Evolutionary conservation across 176 grass and related monocot species (phyloP).

Genomic region (Guadua angustifolia): DNA sequence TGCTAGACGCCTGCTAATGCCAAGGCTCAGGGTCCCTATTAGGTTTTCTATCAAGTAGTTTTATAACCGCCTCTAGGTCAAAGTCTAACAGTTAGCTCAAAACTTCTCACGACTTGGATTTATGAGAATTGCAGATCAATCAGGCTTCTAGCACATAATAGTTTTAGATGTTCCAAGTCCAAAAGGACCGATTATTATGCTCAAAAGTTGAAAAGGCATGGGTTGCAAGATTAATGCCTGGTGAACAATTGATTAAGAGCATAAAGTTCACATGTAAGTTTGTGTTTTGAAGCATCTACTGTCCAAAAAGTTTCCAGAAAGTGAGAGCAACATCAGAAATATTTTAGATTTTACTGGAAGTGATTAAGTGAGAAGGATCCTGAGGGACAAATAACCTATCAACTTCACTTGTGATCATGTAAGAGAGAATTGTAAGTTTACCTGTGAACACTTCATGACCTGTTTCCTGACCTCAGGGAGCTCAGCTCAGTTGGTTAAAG

Average conservation of each 20-base stretch:
- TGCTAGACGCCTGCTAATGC: too few species aligned
- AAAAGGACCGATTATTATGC: not conserved
- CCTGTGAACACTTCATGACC: slow-evolving; percentile 98
- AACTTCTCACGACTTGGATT: too few species aligned
- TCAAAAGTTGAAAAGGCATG: not conserved
- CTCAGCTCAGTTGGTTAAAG: too few species aligned
- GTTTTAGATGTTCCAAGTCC: not conserved
- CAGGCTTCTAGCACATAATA: too few species aligned
- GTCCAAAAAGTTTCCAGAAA: not conserved
- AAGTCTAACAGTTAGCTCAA: too few species aligned
- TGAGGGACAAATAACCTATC: not conserved
- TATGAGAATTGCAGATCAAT: too few species aligned
- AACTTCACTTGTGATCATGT: not conserved
- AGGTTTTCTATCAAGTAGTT: too few species aligned
- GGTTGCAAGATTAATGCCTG: not conserved
- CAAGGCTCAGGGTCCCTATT: too few species aligned
- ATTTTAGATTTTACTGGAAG: not conserved
- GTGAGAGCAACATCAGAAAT: not conserved
- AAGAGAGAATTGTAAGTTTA: slow-evolving; percentile 42
- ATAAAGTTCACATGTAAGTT: not conserved
- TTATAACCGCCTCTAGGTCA: too few species aligned
- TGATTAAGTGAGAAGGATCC: not conserved
- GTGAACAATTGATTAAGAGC: not conserved
- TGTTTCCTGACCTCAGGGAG: slow-evolving; percentile 72
- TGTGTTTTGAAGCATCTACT: not conserved